Percentiles rank a stretch among this genome's conserved stretches.
Evolutionary conservation across 2,329 filamentous ascomycete species (phyloP).

Genomic region (Aspergillus neotritici): DNA sequence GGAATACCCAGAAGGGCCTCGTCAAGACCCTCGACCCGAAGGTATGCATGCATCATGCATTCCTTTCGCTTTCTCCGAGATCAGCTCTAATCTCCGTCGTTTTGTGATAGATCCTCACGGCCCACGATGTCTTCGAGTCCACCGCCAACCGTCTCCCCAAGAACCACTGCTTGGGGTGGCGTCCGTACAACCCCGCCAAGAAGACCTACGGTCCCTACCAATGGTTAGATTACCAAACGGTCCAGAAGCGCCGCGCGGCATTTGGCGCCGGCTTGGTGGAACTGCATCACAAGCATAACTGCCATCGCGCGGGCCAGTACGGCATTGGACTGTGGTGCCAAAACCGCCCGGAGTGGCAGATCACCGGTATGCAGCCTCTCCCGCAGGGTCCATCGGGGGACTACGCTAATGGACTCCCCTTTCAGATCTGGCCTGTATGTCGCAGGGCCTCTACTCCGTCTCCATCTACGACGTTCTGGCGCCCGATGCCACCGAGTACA

Average conservation of each 20-base stretch:
- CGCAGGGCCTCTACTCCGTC: slow-evolving; percentile 81
- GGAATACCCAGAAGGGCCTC: slow-evolving; percentile 66
- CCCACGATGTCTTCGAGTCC: slow-evolving; percentile 75
- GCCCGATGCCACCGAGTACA: slow-evolving; percentile 85
- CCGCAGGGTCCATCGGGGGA: background rate
- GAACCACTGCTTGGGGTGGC: slow-evolving; percentile 69
- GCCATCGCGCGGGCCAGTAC: slow-evolving; percentile 58
- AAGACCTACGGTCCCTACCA: slow-evolving; percentile 71
- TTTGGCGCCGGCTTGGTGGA: slow-evolving; percentile 81
- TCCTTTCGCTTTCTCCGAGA: background rate
- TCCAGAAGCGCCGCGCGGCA: slow-evolving; percentile 73
- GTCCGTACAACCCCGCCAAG: slow-evolving; percentile 69
- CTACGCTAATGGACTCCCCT: background rate
- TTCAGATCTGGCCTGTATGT: slow-evolving; percentile 75
- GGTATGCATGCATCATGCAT: slow-evolving; percentile 30
- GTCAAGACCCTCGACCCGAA: slow-evolving; percentile 67
- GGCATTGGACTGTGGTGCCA: slow-evolving; percentile 80
- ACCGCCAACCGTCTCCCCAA: slow-evolving; percentile 59
- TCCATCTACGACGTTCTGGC: slow-evolving; percentile 96
- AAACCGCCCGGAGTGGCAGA: slow-evolving; percentile 85
- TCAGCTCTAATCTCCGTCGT: background rate
- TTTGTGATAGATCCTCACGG: slow-evolving; percentile 54
- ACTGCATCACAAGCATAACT: slow-evolving; percentile 67
- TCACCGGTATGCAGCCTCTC: slow-evolving; percentile 54
- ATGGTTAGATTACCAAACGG: slow-evolving; percentile 77